Evolutionary conservation across 352 stramenopile species (phyloP).

Genomic region (Aphanomyces stellatus): DNA sequence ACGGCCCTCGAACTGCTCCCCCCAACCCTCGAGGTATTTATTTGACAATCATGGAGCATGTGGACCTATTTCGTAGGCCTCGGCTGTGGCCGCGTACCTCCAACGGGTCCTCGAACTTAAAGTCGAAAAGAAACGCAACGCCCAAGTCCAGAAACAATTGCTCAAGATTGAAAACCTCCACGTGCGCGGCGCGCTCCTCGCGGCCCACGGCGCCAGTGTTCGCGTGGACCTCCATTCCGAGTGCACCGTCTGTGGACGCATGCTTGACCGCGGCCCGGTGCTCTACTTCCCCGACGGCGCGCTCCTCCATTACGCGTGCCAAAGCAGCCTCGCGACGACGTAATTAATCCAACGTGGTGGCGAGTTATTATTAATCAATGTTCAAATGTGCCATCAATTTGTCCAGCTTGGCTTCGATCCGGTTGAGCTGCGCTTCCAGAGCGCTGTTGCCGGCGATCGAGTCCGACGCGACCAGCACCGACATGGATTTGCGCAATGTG

Average conservation of each 20-base stretch:
- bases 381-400: constrained; percentile 83
- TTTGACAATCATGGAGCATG: background rate
- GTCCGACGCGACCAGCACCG: background rate
- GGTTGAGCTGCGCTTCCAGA: constrained; percentile 51
- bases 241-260: constrained; percentile 60
- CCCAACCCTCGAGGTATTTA: constrained; percentile 22
- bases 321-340: constrained; percentile 23
- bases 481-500: constrained; percentile 18
- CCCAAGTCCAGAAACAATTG: constrained; percentile 78
- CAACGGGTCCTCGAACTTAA: constrained; percentile 63
- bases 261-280: constrained; percentile 60
- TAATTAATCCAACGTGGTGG: background rate
- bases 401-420: constrained; percentile 83
- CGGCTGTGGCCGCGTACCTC: constrained; percentile 52
- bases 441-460: constrained; percentile 4
- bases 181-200: constrained; percentile 50
- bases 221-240: constrained; percentile 67
- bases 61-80: constrained; percentile 26
- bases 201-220: constrained; percentile 57
- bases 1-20: constrained; percentile 69
- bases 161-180: constrained; percentile 86
- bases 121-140: constrained; percentile 63
- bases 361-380: constrained; percentile 33
- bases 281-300: constrained; percentile 48
- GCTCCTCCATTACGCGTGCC: constrained; percentile 70